Percentiles rank a stretch among this genome's conserved stretches.
These are phyloP conservation scores for Jacaranda mimosifolia DNA, from an alignment of 257 asterid genomes.

Conservation along the genomic window DNA sequence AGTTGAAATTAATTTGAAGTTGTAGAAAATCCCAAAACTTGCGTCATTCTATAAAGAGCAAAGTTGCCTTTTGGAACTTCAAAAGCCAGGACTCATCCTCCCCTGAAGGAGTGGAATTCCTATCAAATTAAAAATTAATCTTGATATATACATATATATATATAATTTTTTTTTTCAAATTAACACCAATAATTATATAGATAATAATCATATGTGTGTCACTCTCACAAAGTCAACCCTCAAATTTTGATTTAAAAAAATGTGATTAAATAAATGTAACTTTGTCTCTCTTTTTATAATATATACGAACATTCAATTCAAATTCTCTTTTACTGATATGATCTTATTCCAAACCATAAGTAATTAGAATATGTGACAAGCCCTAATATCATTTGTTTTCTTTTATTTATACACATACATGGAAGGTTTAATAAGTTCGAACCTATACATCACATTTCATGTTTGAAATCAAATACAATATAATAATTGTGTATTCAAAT, in stretches of 20 bases:
- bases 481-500: not conserved
- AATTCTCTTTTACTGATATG: not conserved
- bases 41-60: not conserved
- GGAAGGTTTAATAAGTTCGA: too few species aligned
- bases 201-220: not conserved
- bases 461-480: too few species aligned
- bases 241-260: not conserved
- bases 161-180: not conserved
- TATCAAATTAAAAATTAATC: not conserved
- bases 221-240: conserved; percentile 19
- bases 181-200: not conserved
- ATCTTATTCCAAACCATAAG: not conserved
- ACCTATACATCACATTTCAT: too few species aligned
- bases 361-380: not conserved
- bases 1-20: too few species aligned
- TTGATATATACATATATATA: too few species aligned
- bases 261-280: not conserved
- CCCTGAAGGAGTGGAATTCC: conserved; percentile 33
- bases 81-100: conserved; percentile 40
- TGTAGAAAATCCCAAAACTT: too few species aligned
- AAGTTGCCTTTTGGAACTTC: conserved; percentile 32
- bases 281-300: not conserved
- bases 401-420: too few species aligned
- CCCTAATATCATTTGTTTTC: not conserved
- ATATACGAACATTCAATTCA: not conserved